These are phyloP conservation scores for Cutaneotrichosporon cutaneum DNA, from an alignment of 1,284 basidiomycete genomes.

Conservation along the genomic window DNA sequence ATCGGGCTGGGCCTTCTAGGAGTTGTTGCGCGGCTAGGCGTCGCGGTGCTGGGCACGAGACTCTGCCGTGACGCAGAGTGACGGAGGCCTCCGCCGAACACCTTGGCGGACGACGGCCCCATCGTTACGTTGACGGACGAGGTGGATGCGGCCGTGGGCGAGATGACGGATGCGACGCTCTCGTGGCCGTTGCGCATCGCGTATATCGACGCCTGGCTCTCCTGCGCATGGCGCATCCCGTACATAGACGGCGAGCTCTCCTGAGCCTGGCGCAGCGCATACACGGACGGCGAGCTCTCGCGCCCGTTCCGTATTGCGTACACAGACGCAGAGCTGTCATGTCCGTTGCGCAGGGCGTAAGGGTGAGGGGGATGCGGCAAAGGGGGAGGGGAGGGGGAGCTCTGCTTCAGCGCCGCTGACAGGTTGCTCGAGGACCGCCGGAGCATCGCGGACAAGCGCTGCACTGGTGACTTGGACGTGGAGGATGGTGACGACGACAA, in stretches of 20 bases:
- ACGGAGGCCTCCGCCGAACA: constrained; percentile 2
- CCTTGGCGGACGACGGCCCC: constrained; percentile 4
- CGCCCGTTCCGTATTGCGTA: background rate
- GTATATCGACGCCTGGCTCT: background rate
- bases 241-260: background rate
- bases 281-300: background rate
- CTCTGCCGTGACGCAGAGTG: constrained; percentile 1
- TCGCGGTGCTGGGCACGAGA: background rate
- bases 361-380: constrained; percentile 1
- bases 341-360: background rate
- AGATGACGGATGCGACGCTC: background rate
- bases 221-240: background rate
- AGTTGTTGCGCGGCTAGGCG: background rate
- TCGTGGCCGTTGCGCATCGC: background rate
- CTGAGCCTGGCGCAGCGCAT: background rate
- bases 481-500: constrained; percentile 12
- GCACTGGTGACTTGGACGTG: constrained; percentile 18
- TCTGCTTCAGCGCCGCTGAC: constrained; percentile 14
- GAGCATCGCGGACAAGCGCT: constrained; percentile 24
- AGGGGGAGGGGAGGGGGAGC: constrained; percentile 1
- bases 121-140: background rate
- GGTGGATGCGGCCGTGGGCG: background rate
- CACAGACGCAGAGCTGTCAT: constrained; percentile 1
- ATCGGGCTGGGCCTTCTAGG: background rate
- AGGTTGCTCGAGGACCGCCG: constrained; percentile 39